Evolutionary conservation across 2,329 filamentous ascomycete genomes (phyloP).

Genomic region (Huntiella bhutanensis): DNA sequence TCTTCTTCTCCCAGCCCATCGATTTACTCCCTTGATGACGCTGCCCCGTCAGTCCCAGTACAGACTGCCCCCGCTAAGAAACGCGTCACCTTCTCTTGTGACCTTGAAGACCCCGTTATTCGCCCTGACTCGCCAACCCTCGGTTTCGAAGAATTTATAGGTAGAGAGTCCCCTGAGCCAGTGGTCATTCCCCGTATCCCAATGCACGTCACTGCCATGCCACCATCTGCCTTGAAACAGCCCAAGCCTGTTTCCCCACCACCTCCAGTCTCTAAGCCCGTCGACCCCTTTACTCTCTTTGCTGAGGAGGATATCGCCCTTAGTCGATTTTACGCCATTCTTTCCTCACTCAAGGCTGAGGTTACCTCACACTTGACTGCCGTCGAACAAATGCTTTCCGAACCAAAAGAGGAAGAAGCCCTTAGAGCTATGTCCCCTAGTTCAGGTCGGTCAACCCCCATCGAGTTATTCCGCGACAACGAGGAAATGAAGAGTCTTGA

Average conservation of each 20-base stretch:
- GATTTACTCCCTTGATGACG: conserved; percentile 21
- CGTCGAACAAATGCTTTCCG: conserved; percentile 24
- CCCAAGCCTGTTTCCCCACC: conserved; percentile 8
- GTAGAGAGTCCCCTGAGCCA: conserved; percentile 14
- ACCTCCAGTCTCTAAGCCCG: not conserved
- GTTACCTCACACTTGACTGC: conserved; percentile 28
- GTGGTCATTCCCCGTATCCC: conserved; percentile 9
- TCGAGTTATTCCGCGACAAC: conserved; percentile 14
- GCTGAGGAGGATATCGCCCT: conserved; percentile 23
- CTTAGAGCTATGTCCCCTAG: conserved; percentile 6
- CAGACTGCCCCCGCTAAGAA: conserved; percentile 17
- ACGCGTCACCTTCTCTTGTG: conserved; percentile 21
- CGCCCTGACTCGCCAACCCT: conserved; percentile 42
- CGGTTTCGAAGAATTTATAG: conserved; percentile 28
- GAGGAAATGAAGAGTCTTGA: conserved; percentile 24
- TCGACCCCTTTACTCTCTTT: conserved; percentile 15
- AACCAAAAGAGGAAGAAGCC: conserved; percentile 11
- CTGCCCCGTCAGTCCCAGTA: conserved; percentile 9
- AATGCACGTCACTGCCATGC: conserved; percentile 11
- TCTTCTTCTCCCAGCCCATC: conserved; percentile 32
- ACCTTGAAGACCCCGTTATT: conserved; percentile 26
- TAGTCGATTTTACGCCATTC: conserved; percentile 30
- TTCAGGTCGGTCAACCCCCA: conserved; percentile 10
- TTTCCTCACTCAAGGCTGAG: conserved; percentile 29
- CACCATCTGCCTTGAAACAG: conserved; percentile 9